Evolutionary conservation across 495 filamentous ascomycete genomes (phyloP).

Genomic region (Lasiosphaeria miniovina): DNA sequence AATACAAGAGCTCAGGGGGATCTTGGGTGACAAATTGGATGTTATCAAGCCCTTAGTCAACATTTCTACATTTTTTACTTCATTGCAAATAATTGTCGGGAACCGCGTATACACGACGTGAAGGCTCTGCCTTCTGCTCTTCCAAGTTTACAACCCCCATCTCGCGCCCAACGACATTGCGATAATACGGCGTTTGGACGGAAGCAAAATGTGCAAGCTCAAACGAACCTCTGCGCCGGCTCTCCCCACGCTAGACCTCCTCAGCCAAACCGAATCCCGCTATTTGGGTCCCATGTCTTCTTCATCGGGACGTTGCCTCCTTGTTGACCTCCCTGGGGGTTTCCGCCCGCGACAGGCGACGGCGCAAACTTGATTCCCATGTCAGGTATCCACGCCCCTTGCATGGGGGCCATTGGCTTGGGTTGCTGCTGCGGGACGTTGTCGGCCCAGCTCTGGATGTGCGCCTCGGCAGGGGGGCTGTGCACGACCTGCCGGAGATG

Average conservation of each 20-base stretch:
- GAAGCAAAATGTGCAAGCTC: no score
- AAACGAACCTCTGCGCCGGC: no score
- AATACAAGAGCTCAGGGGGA: no score
- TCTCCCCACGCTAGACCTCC: background rate
- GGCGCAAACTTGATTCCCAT: conserved; percentile 70
- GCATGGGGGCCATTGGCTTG: conserved; percentile 46
- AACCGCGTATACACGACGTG: no score
- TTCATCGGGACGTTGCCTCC: conserved; percentile 15
- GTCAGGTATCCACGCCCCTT: conserved; percentile 71
- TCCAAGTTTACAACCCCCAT: no score
- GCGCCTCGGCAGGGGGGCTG: conserved; percentile 39
- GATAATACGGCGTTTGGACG: no score
- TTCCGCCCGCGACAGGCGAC: conserved; percentile 8
- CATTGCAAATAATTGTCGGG: no score
- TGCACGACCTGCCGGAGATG: conserved; percentile 31
- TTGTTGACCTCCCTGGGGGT: conserved; percentile 7
- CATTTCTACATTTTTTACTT: no score
- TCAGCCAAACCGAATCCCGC: conserved; percentile 61
- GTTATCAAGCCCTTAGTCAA: no score
- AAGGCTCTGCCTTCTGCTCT: no score
- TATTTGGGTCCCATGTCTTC: conserved; percentile 59
- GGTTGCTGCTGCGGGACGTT: conserved; percentile 54
- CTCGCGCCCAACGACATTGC: no score
- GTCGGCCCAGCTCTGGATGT: conserved; percentile 48
- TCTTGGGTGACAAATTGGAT: no score